Conservation (phyloP, 805 yeast species). For the Schwanniomyces pseudopolymorphus region DNA sequence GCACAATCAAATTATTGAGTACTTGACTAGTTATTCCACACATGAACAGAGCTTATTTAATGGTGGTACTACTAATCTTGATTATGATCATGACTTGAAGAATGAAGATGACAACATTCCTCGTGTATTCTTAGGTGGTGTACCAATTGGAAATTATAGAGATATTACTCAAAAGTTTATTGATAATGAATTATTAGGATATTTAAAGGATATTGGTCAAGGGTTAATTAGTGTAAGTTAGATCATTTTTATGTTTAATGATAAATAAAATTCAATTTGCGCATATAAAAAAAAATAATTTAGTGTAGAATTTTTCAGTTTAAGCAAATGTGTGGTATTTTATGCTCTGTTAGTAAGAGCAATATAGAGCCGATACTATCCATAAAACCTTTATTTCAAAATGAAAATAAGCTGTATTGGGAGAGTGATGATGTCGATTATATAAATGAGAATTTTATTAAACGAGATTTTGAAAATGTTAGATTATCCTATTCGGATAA, state of each 20-base stretch:
- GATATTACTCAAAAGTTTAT: constrained; percentile 20
- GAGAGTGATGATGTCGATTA: constrained; percentile 9
- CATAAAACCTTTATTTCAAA: background rate
- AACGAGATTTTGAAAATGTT: constrained; percentile 7
- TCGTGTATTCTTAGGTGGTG: constrained; percentile 32
- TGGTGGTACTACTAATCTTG: constrained; percentile 1
- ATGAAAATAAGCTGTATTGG: constrained; percentile 8
- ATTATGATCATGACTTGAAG: constrained; percentile 3
- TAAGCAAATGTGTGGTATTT: constrained; percentile 55
- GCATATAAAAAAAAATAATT: background rate
- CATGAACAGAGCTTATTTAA: constrained; percentile 2
- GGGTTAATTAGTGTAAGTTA: constrained; percentile 23
- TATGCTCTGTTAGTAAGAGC: constrained; percentile 28
- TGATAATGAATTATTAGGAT: constrained; percentile 18
- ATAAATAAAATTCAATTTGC: background rate
- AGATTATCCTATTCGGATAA: constrained; percentile 16
- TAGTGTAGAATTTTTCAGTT: background rate
- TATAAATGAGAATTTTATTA: constrained; percentile 9
- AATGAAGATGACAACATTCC: constrained; percentile 22
- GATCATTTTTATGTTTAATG: background rate
- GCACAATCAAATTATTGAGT: constrained; percentile 18
- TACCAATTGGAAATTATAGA: constrained; percentile 28
- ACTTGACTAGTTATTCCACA: constrained; percentile 19
- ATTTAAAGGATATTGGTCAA: constrained; percentile 24
- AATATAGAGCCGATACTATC: background rate